phyloP scores from a whole-genome alignment of 352 stramenopile genomes.

The Saprolegnia parasitica region DNA sequence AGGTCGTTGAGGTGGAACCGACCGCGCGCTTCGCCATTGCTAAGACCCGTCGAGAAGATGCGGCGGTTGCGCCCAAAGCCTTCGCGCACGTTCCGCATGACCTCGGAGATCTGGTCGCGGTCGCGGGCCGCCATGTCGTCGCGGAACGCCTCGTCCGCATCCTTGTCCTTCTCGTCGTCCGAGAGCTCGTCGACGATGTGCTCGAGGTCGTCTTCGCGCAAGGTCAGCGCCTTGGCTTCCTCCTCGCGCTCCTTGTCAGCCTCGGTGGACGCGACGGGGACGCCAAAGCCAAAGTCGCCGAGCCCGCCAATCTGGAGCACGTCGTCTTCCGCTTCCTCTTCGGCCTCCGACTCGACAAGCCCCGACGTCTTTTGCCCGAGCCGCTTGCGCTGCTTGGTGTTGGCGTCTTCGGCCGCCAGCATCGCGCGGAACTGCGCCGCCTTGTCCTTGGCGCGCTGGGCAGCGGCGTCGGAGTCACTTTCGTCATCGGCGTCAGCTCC shows the following conservation, averaged over 20 bases:
- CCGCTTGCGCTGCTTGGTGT: slow-evolving; percentile 53
- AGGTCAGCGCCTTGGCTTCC: slow-evolving; percentile 61
- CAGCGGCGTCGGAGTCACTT: neutral
- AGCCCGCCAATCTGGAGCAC: slow-evolving; percentile 76
- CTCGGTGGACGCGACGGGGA: slow-evolving; percentile 58
- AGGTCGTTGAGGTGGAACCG: slow-evolving; percentile 81
- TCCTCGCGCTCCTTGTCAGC: slow-evolving; percentile 75
- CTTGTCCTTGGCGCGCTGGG: slow-evolving; percentile 44
- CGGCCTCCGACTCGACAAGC: slow-evolving; percentile 78
- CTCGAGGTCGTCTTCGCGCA: slow-evolving; percentile 75
- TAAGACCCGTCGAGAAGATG: slow-evolving; percentile 54
- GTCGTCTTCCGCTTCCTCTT: slow-evolving; percentile 79
- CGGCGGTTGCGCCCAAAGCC: slow-evolving; percentile 80
- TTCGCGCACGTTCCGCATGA: slow-evolving; percentile 87
- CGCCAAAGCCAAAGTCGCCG: slow-evolving; percentile 81
- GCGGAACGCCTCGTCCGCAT: slow-evolving; percentile 72
- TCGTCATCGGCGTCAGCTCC: slow-evolving; percentile 23
- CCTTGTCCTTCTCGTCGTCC: slow-evolving; percentile 63
- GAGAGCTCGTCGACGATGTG: slow-evolving; percentile 84
- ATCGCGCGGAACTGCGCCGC: slow-evolving; percentile 63
- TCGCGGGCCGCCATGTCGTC: slow-evolving; percentile 64
- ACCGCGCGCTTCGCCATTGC: slow-evolving; percentile 56
- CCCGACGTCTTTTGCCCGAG: slow-evolving; percentile 44
- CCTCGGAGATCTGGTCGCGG: slow-evolving; percentile 66
- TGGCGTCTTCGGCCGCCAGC: slow-evolving; percentile 50